Conservation (phyloP, 139 green algal genomes). For the Chlorella sp. region DNA sequence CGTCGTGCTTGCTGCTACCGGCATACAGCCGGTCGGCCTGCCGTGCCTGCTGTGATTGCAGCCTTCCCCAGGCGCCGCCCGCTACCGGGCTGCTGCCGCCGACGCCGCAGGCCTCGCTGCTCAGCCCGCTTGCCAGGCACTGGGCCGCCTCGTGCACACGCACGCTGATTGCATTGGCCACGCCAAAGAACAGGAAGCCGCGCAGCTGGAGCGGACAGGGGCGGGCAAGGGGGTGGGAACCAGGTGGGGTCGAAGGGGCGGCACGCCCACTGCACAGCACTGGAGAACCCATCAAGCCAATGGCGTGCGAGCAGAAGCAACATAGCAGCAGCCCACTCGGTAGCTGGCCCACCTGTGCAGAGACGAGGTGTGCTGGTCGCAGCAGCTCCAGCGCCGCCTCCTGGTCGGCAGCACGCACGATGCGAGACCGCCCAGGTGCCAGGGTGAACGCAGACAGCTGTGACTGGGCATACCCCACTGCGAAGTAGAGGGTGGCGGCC, state of each 20-base stretch:
- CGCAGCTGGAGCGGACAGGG: constrained; percentile 38
- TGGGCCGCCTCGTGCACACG: constrained; percentile 23
- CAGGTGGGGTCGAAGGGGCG: no score
- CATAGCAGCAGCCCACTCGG: no score
- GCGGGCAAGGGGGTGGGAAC: no score
- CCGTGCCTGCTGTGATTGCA: not conserved
- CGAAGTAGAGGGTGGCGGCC: constrained; percentile 9
- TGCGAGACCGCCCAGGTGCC: constrained; percentile 47
- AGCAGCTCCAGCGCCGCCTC: constrained; percentile 57
- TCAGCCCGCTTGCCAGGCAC: not conserved
- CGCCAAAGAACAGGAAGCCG: constrained; percentile 90
- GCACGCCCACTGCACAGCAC: not conserved
- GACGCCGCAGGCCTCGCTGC: not conserved
- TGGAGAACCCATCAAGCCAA: no score
- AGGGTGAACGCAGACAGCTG: constrained; percentile 57
- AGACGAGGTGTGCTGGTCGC: constrained; percentile 49
- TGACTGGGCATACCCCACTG: not conserved
- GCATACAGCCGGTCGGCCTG: constrained; percentile 9
- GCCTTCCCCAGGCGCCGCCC: no score
- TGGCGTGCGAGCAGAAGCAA: no score
- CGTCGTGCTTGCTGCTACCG: constrained; percentile 8
- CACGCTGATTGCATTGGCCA: constrained; percentile 20
- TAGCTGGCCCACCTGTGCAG: constrained; percentile 8
- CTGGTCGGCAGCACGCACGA: constrained; percentile 59
- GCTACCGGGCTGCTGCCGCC: not conserved